Evolutionary conservation across 106 monocot species (phyloP).

Genomic region (Dioscorea dumetorum): DNA sequence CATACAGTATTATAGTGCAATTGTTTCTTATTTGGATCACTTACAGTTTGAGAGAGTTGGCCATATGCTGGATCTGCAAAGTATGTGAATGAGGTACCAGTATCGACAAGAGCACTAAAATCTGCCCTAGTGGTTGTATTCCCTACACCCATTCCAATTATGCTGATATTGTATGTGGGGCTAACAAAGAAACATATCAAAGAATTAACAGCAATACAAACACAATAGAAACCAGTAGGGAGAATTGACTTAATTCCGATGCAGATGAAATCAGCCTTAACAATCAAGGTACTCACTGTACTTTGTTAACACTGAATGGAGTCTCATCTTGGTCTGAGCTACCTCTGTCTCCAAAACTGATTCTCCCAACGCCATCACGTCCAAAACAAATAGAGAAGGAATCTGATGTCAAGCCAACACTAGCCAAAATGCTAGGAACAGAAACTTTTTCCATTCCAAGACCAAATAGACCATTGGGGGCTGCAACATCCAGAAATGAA

Average conservation of each 20-base stretch:
- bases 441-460: slow-evolving; percentile 80
- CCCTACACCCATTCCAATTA: slow-evolving; percentile 56
- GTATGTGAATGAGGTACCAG: slow-evolving; percentile 88
- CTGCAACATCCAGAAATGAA: slow-evolving; percentile 76
- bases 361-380: slow-evolving; percentile 63
- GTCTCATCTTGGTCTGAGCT: slow-evolving; percentile 91
- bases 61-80: slow-evolving; percentile 80
- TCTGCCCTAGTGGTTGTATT: slow-evolving; percentile 19
- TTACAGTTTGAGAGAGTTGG: slow-evolving; percentile 42
- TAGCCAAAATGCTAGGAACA: slow-evolving; percentile 84
- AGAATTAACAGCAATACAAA: background rate
- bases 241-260: background rate
- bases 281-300: slow-evolving; percentile 34
- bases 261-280: no score
- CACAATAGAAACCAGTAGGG: background rate
- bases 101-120: slow-evolving; percentile 70
- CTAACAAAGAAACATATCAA: slow-evolving; percentile 21
- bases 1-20: background rate
- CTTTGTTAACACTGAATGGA: slow-evolving; percentile 33
- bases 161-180: slow-evolving; percentile 56
- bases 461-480: slow-evolving; percentile 91
- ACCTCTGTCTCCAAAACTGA: slow-evolving; percentile 86
- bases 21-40: slow-evolving; percentile 11
- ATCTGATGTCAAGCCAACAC: slow-evolving; percentile 55
- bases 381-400: slow-evolving; percentile 99